These are phyloP conservation scores for Colletotrichum cereale DNA, from an alignment of 2,329 filamentous ascomycete genomes.

Conservation along the genomic window DNA sequence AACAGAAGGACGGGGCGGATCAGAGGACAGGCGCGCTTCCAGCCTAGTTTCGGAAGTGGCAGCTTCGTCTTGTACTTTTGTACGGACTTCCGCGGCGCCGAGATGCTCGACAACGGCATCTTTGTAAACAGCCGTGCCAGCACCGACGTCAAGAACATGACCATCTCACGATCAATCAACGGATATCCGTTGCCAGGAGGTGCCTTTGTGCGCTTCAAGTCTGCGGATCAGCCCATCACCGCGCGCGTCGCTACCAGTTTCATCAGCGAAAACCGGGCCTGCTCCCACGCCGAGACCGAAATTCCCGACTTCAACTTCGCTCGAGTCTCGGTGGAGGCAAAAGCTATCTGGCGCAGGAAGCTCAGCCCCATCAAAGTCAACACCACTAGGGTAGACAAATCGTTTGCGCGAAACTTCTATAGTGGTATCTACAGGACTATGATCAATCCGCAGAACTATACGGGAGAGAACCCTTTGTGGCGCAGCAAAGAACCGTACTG, in stretches of 20 bases:
- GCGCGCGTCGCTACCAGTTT: conserved; percentile 78
- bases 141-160: conserved; percentile 59
- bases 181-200: conserved; percentile 69
- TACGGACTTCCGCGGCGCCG: conserved; percentile 72
- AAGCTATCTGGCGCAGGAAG: conserved; percentile 71
- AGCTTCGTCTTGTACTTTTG: conserved; percentile 73
- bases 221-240: conserved; percentile 64
- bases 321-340: conserved; percentile 62
- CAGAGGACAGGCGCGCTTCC: conserved; percentile 71
- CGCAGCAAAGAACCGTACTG: conserved; percentile 76
- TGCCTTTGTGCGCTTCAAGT: conserved; percentile 71
- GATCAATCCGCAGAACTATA: conserved; percentile 81
- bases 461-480: conserved; percentile 79
- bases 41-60: conserved; percentile 74
- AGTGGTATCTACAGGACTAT: conserved; percentile 79
- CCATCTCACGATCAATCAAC: conserved; percentile 63
- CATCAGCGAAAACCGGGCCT: conserved; percentile 75
- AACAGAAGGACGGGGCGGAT: conserved; percentile 69
- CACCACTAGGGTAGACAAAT: conserved; percentile 62
- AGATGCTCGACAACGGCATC: conserved; percentile 70
- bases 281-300: conserved; percentile 75
- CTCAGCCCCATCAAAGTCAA: conserved; percentile 69
- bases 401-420: conserved; percentile 74
- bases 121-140: conserved; percentile 70
- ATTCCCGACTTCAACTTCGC: conserved; percentile 78